Conservation (phyloP, 1,284 basidiomycete genomes). For the Microbotryomycetes sp. region DNA sequence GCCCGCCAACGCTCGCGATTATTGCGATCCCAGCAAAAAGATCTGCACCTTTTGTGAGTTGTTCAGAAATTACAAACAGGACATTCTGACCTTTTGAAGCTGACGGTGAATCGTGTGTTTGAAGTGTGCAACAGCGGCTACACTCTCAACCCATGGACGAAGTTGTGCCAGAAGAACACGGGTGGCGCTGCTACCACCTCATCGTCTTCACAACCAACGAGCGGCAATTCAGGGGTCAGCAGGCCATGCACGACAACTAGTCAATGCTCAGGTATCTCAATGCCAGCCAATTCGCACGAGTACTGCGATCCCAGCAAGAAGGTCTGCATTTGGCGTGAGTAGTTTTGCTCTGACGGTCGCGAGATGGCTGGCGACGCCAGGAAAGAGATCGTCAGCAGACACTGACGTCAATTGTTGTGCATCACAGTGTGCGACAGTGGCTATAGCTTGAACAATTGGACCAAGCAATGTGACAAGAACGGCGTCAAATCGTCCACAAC, state of each 20-base stretch:
- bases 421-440: background rate
- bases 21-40: background rate
- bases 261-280: background rate
- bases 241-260: background rate
- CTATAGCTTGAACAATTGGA: background rate
- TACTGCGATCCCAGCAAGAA: background rate
- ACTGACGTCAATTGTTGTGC: too few species aligned
- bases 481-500: background rate
- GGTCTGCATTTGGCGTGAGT: background rate
- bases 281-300: background rate
- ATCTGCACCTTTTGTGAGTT: background rate
- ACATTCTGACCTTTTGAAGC: too few species aligned
- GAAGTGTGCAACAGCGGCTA: background rate
- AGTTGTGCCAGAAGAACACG: background rate
- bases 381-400: background rate
- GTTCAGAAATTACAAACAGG: too few species aligned
- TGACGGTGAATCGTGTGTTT: too few species aligned
- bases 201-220: background rate
- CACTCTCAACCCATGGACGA: background rate
- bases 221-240: background rate
- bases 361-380: background rate
- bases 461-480: background rate
- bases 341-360: background rate
- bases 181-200: background rate
- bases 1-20: background rate